Evolutionary conservation across 1,284 basidiomycete species (phyloP), one percentile per base, ranked within the genome.

Genomic region (Irpex sp.): DNA sequence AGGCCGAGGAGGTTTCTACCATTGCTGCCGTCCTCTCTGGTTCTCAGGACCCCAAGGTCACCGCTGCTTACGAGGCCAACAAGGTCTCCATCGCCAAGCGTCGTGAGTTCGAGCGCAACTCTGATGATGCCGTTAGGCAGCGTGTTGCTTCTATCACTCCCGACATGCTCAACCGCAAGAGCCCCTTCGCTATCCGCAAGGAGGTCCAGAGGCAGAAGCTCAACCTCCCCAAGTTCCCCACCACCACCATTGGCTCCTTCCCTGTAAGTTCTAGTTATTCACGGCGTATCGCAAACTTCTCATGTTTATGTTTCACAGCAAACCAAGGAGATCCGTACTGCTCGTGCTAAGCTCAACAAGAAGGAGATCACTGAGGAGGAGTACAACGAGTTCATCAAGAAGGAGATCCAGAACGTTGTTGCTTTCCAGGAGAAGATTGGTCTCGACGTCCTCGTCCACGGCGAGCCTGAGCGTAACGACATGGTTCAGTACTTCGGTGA

Each of bases 401-500:
- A 96, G 82, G 97, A 99, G 83, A 95, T 99, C 73, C 87, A 97
- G 82, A 78, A 79, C 67, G 96, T 97, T 68, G 96, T 99, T 70
- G 85, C 89, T 70, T 95, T 97, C 92, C 97, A 99, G 80, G 97
- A 99, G 85, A 89, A 88, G 76, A 86, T 96, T 69, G 96, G 93
- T 72, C 89, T 99, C 69, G 97, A 99, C 81, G 88, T 99, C 66
- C 87, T 99, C 72, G 97, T 99, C 69, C 97, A 99, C 81, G 97
- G 97, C 75, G 97, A 99, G 82, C 93, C 97, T 63, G 96, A 98
- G 84, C 90, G 96, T 74, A 98, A 98, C 79, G 96, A 98, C 86
- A 98, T 98, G 96, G 94, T 98, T 65, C 95, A 98, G 82, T 99
- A 99, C 90, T 99, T 99, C 72, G 97, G 97, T 74, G 97, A 99